Base-by-base conservation (phyloP, 257 asterid species). In the Linaria vulgaris region DNA sequence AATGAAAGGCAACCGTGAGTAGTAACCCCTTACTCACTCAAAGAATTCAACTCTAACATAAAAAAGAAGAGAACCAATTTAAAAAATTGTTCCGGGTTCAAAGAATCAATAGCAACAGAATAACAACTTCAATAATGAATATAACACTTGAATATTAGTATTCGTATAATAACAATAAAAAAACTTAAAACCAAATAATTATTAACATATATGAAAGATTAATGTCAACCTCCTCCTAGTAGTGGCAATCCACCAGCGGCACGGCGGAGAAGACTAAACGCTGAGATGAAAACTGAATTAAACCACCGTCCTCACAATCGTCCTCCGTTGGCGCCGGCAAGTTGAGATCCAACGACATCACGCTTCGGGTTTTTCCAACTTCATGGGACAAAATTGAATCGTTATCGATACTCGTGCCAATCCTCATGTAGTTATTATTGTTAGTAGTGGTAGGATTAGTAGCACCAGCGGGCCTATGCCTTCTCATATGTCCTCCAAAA, bases 401-500 rank as follows among this genome's bases (percentile, higher is more conserved):
- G 15, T 34, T 45, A 34, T 22, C 53, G 49, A 37, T 51, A 52
- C 59, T 64, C 34, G 51, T 70, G 68, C 60, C 59, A 47, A 16
- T 59, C 53, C 20, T 58, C 25, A 59, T 34, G 9, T n/a, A n/a
- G n/a, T 41, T 21, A 13, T 34, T 34, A 11, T 30, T 57, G 4
- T 12, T 57, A 37, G 13, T 59, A 7, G 34, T 10, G 17, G 10
- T 43, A 31, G 55, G 12, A 3, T 16, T 19, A 13, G 47, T 16
- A 31, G 31, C 46, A 16, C 31, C 61, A 3, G 82, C 69, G 9
- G 81, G 61, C 64, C 97, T 73, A 38, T 90, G 97, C 54, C 96
- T 77, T 63, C 97, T 76, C 97, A 90, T 90, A 57, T 90, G 97
- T 21, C 97, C 97, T 5, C 97, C 97, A 65, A 90, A 66, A 4